Conservation (phyloP, 768 basidiomycete species). For the Saitozyma sp. region DNA sequence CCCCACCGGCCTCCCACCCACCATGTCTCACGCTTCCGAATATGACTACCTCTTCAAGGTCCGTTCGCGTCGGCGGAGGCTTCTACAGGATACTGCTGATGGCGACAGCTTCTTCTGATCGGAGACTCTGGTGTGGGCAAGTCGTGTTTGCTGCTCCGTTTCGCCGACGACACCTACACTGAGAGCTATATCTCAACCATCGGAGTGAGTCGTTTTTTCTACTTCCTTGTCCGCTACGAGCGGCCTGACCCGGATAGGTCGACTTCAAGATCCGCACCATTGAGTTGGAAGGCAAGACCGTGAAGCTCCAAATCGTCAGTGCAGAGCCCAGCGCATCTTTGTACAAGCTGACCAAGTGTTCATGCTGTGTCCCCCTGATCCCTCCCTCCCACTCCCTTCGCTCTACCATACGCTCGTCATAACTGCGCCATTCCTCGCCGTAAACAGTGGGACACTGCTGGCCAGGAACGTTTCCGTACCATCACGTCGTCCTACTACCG, state of each 20-base stretch:
- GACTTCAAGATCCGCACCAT: slow-evolving; percentile 80
- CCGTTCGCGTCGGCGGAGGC: slow-evolving; percentile 2
- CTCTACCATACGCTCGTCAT: background rate
- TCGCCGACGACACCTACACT: slow-evolving; percentile 99
- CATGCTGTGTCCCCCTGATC: background rate
- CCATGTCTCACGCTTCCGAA: slow-evolving; percentile 50
- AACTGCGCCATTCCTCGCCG: no score
- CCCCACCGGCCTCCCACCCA: no score
- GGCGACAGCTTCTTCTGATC: slow-evolving; percentile 78
- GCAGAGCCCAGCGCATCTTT: slow-evolving; percentile 21
- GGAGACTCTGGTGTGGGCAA: slow-evolving; percentile 99
- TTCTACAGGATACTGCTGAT: background rate
- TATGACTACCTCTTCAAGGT: slow-evolving; percentile 54
- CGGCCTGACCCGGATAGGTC: slow-evolving; percentile 61
- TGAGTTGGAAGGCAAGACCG: slow-evolving; percentile 95
- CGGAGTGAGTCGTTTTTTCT: slow-evolving; percentile 62
- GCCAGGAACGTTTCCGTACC: slow-evolving; percentile 94
- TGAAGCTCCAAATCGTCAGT: slow-evolving; percentile 95
- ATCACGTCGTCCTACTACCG: slow-evolving; percentile 99
- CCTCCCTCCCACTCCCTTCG: background rate
- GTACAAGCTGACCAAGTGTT: slow-evolving; percentile 8
- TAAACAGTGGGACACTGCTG: slow-evolving; percentile 96
- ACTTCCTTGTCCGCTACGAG: slow-evolving; percentile 1
- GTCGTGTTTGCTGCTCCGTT: slow-evolving; percentile 65
- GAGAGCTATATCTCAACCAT: slow-evolving; percentile 99